These are phyloP conservation scores for Hemileccinum impolitum DNA, from an alignment of 768 basidiomycete species.

Conservation along the genomic window DNA sequence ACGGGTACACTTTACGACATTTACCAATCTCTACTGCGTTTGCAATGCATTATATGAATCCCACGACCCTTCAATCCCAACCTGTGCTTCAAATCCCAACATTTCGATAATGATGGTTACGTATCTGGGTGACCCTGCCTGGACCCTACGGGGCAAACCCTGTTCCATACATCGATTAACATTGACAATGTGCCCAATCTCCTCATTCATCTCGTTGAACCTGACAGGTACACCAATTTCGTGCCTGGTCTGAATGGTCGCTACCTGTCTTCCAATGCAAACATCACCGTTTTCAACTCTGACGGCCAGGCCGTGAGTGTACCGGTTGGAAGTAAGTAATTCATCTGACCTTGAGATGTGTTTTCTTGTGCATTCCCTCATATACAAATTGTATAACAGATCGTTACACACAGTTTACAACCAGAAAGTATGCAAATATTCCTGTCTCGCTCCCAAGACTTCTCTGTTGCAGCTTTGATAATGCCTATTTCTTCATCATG, in stretches of 20 bases:
- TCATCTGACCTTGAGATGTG: background rate
- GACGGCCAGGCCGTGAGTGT: conserved; percentile 35
- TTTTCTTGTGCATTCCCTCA: conserved; percentile 25
- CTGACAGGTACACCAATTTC: conserved; percentile 58
- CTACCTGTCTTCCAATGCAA: conserved; percentile 82
- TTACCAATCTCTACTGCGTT: background rate
- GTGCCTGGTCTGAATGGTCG: conserved; percentile 62
- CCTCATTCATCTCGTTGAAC: background rate
- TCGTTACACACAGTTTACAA: conserved; percentile 70
- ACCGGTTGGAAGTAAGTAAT: conserved; percentile 42
- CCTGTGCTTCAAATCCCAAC: background rate
- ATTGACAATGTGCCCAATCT: background rate
- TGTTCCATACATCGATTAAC: background rate
- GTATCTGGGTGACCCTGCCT: background rate
- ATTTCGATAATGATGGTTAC: background rate
- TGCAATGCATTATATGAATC: background rate
- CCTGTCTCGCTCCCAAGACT: background rate
- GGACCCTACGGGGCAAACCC: background rate
- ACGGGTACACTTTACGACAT: background rate
- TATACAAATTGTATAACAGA: conserved; percentile 34
- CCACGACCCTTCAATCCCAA: conserved; percentile 3
- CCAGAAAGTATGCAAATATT: conserved; percentile 61
- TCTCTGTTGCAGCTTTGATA: too few species aligned
- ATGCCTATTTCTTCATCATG: too few species aligned
- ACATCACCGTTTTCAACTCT: conserved; percentile 65